Conservation (phyloP, 768 basidiomycete genomes). For the Tulasnella sp. region DNA sequence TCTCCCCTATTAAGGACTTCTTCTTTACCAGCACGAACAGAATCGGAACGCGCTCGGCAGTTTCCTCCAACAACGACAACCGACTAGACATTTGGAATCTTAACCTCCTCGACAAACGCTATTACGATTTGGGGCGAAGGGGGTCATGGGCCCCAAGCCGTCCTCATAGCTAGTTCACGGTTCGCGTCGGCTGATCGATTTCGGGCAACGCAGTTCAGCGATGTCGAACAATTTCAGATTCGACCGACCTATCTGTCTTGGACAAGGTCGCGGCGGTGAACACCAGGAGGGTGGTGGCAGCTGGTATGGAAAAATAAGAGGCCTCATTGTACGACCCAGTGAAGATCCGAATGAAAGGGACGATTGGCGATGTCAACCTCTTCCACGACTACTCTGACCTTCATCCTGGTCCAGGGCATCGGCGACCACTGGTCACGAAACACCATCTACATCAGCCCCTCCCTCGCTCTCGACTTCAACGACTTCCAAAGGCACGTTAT, state of each 20-base stretch:
- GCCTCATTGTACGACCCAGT: constrained; percentile 86
- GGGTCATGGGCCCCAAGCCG: too few relatives aligned
- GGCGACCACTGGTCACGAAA: constrained; percentile 84
- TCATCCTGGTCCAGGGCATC: not conserved
- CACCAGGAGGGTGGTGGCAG: constrained; percentile 81
- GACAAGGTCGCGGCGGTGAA: constrained; percentile 34
- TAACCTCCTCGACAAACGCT: constrained; percentile 57
- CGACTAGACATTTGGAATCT: too few relatives aligned
- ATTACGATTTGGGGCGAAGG: too few relatives aligned
- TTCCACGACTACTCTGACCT: not conserved
- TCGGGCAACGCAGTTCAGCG: not conserved
- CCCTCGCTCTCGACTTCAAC: too few relatives aligned
- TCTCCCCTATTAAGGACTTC: constrained; percentile 63
- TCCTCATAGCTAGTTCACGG: too few relatives aligned
- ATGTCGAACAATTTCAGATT: constrained; percentile 22
- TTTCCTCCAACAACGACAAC: constrained; percentile 56
- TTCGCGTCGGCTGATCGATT: constrained; percentile 54
- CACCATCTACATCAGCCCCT: constrained; percentile 37
- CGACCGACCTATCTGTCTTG: too few relatives aligned
- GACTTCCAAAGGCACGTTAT: constrained; percentile 77
- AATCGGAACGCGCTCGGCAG: constrained; percentile 97
- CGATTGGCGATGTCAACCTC: constrained; percentile 35
- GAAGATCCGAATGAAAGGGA: constrained; percentile 80
- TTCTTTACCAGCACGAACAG: constrained; percentile 88
- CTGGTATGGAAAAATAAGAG: constrained; percentile 94